These are phyloP conservation scores for Aureobasidium subglaciale DNA, from an alignment of 2,329 filamentous ascomycete species.

Conservation along the genomic window DNA sequence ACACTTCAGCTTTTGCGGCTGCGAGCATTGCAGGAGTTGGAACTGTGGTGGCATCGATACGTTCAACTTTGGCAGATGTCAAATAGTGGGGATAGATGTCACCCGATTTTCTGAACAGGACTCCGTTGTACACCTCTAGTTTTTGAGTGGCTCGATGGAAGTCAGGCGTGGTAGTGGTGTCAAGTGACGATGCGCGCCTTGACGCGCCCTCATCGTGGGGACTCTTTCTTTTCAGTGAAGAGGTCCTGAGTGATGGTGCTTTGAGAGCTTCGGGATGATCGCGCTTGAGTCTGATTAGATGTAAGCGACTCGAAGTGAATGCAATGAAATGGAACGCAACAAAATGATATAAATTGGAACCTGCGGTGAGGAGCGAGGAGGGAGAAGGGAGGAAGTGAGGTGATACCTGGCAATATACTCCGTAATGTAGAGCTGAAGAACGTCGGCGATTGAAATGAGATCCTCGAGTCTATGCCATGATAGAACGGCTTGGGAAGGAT, in stretches of 20 bases:
- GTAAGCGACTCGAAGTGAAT: background rate
- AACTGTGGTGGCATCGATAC: conserved; percentile 28
- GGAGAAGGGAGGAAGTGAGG: too few species aligned
- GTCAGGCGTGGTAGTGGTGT: background rate
- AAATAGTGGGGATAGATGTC: conserved; percentile 29
- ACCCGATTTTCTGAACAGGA: conserved; percentile 31
- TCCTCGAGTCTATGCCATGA: conserved; percentile 40
- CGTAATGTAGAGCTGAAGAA: conserved; percentile 39
- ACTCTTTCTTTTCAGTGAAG: conserved; percentile 24
- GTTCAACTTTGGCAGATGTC: background rate
- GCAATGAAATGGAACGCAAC: background rate
- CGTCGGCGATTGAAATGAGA: conserved; percentile 31
- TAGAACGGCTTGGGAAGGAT: conserved; percentile 24
- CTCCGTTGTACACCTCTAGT: conserved; percentile 35
- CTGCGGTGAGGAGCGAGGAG: too few species aligned
- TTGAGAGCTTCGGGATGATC: too few species aligned
- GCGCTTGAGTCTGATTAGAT: background rate
- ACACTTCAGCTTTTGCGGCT: conserved; percentile 20
- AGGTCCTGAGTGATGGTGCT: too few species aligned
- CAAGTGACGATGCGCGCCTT: background rate
- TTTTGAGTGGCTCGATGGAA: background rate
- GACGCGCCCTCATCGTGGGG: conserved; percentile 17
- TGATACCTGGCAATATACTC: background rate
- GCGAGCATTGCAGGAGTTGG: conserved; percentile 32
- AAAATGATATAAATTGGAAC: background rate